A percentile compares a stretch with the other conserved stretches of the same genome.
Conservation (phyloP, 805 yeast species). For the Kodamaea leandrae region DNA sequence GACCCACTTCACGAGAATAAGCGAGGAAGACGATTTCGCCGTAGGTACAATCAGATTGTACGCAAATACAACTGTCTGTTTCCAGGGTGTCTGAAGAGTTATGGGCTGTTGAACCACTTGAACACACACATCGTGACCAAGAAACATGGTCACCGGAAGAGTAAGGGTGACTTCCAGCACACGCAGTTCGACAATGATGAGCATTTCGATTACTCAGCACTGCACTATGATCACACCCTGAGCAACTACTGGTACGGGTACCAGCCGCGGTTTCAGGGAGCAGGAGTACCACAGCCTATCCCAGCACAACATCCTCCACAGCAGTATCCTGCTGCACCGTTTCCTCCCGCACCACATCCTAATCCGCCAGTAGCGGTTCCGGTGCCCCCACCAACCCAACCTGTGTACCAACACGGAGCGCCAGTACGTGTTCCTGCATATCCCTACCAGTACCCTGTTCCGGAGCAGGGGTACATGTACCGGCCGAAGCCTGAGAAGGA, state of each 20-base stretch:
- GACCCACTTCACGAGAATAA: constrained; percentile 20
- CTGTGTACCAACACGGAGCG: too few species aligned
- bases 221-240: constrained; percentile 11
- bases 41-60: constrained; percentile 36
- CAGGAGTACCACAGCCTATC: constrained; percentile 1
- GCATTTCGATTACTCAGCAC: constrained; percentile 6
- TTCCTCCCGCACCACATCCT: neutral
- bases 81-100: constrained; percentile 41
- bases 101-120: constrained; percentile 42
- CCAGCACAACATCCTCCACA: constrained; percentile 1
- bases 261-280: constrained; percentile 9
- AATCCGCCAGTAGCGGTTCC: neutral
- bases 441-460: too few species aligned
- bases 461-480: too few species aligned
- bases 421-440: too few species aligned
- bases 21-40: constrained; percentile 34
- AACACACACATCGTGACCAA: constrained; percentile 46
- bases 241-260: constrained; percentile 18
- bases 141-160: constrained; percentile 43
- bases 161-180: constrained; percentile 39
- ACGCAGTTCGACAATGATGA: constrained; percentile 12
- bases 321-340: neutral
- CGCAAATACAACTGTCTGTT: constrained; percentile 31
- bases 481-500: too few species aligned
- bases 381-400: neutral